Evolutionary conservation across 2,329 filamentous ascomycete species (phyloP).

Genomic region (Dothistroma pini): DNA sequence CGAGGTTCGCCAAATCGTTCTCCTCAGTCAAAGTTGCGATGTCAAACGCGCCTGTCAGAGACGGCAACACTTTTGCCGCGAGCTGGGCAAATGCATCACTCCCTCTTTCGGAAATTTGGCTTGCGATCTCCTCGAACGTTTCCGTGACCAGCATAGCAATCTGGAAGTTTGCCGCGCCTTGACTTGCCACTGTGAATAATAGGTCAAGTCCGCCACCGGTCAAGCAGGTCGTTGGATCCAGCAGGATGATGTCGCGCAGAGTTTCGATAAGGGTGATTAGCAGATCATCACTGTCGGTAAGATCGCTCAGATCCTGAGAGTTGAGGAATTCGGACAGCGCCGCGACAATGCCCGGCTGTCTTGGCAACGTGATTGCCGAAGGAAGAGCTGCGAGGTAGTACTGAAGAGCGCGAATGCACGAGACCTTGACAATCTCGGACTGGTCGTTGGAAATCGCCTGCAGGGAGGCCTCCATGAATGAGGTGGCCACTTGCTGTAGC

Average conservation of each 20-base stretch:
- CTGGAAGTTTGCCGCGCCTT: slow-evolving; percentile 87
- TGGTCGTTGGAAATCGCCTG: slow-evolving; percentile 70
- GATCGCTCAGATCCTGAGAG: slow-evolving; percentile 73
- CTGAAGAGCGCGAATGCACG: slow-evolving; percentile 84
- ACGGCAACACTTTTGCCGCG: slow-evolving; percentile 81
- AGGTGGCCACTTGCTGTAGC: slow-evolving; percentile 53
- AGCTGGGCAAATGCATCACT: slow-evolving; percentile 69
- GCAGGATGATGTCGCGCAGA: slow-evolving; percentile 73
- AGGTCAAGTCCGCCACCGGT: slow-evolving; percentile 72
- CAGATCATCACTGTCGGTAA: slow-evolving; percentile 86
- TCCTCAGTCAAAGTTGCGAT: slow-evolving; percentile 82
- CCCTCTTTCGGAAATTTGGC: slow-evolving; percentile 60
- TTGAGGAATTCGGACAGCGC: slow-evolving; percentile 70
- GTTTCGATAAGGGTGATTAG: slow-evolving; percentile 87
- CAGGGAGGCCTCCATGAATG: slow-evolving; percentile 68
- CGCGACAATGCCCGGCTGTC: slow-evolving; percentile 59
- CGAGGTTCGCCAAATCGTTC: slow-evolving; percentile 78
- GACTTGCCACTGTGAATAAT: slow-evolving; percentile 83
- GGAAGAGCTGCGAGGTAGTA: slow-evolving; percentile 57
- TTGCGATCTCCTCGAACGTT: slow-evolving; percentile 83
- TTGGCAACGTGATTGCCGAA: slow-evolving; percentile 47
- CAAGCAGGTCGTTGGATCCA: slow-evolving; percentile 72
- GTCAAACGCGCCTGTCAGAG: slow-evolving; percentile 83
- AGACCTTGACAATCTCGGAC: slow-evolving; percentile 85
- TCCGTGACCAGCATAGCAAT: slow-evolving; percentile 83